Percentiles rank a stretch among this genome's conserved stretches.
phyloP scores from a whole-genome alignment of 805 yeast genomes.

The Maudiozyma bulderi region DNA sequence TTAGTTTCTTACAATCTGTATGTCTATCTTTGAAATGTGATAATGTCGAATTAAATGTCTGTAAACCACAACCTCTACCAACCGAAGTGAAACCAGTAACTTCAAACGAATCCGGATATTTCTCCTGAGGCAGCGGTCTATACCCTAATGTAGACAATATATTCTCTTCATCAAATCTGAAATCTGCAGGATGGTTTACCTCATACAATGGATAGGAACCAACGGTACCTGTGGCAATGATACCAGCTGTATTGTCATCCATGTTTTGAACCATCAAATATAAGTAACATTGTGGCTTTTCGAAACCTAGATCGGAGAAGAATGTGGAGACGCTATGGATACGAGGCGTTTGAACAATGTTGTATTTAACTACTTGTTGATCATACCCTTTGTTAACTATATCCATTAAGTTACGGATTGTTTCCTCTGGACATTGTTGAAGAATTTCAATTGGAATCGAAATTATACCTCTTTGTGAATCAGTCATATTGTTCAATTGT shows the following conservation, averaged over 20 bases:
- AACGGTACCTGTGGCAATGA: not conserved
- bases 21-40: conserved; percentile 11
- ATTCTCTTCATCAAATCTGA: not conserved
- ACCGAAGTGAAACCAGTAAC: conserved; percentile 47
- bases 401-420: not conserved
- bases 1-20: conserved; percentile 7
- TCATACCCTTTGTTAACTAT: conserved; percentile 1
- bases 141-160: conserved; percentile 31
- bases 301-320: not conserved
- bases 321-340: not conserved
- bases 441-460: not conserved
- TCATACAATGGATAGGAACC: not conserved
- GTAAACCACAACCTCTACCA: conserved; percentile 10
- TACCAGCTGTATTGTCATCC: not conserved
- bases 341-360: conserved; percentile 1
- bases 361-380: not conserved
- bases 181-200: not conserved
- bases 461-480: not conserved
- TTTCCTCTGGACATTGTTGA: not conserved
- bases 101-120: conserved; percentile 25
- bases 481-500: not conserved
- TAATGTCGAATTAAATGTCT: conserved; percentile 6
- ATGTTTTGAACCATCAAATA: conserved; percentile 1
- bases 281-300: not conserved
- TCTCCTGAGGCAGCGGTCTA: conserved; percentile 18